Percentiles rank a stretch among this genome's conserved stretches.
Evolutionary conservation across 176 grass and related monocot genomes (phyloP).

Genomic region (Bothriochloa decipiens): DNA sequence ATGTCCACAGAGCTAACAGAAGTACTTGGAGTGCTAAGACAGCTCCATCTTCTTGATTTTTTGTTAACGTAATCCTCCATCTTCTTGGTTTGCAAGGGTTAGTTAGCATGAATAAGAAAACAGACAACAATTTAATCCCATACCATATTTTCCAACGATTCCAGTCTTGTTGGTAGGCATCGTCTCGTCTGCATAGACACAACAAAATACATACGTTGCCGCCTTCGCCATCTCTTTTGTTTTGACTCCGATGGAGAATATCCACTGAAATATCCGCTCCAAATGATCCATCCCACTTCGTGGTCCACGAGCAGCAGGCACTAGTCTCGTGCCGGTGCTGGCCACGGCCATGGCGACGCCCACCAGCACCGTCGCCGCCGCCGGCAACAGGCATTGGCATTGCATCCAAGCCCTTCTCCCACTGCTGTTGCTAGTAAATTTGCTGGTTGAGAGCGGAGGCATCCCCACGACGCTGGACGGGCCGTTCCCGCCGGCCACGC

Average conservation of each 20-base stretch:
- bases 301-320: neutral
- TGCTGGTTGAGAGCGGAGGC: conserved; percentile 2
- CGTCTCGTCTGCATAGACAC: too few relatives aligned
- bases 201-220: neutral
- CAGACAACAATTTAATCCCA: too few relatives aligned
- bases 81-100: conserved; percentile 92
- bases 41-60: conserved; percentile 98
- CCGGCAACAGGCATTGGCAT: neutral
- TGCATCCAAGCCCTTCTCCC: neutral
- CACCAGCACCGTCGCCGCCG: neutral
- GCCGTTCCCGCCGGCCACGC: conserved; percentile 66
- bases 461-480: conserved; percentile 87
- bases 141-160: too few relatives aligned
- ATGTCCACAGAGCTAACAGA: conserved; percentile 96
- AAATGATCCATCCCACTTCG: neutral
- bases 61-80: too few relatives aligned
- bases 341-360: conserved; percentile 22
- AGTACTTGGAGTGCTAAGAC: conserved; percentile 92
- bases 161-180: too few relatives aligned
- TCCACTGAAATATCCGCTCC: conserved; percentile 14
- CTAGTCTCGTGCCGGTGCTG: neutral
- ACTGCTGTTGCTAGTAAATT: neutral
- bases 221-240: neutral
- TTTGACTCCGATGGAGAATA: neutral
- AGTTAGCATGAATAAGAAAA: neutral